Conservation (phyloP, 129 eudicot genomes). For the Lactuca saligna region DNA sequence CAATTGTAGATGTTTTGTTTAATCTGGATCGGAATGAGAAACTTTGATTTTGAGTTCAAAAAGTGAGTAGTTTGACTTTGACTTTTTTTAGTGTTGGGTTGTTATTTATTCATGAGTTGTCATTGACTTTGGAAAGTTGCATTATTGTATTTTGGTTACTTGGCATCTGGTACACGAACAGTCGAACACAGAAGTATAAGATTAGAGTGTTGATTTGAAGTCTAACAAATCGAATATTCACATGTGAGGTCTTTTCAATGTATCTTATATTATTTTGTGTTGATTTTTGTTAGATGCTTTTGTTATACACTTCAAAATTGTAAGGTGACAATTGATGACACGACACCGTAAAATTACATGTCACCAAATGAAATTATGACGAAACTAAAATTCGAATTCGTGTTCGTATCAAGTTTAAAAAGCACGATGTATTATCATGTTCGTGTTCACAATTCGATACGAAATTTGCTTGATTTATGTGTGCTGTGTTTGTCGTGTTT, state of each 20-base stretch:
- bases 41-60: neutral
- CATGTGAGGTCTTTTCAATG: neutral
- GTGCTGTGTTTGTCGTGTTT: too few species aligned
- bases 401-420: too few species aligned
- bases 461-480: too few species aligned
- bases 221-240: neutral
- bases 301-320: neutral
- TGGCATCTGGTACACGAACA: constrained; percentile 7
- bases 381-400: too few species aligned
- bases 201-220: constrained; percentile 1
- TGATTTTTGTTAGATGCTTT: neutral
- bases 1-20: neutral
- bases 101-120: neutral
- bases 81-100: neutral
- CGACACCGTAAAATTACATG: too few species aligned
- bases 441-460: too few species aligned
- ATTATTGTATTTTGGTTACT: constrained; percentile 1
- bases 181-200: constrained; percentile 11
- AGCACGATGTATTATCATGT: too few species aligned
- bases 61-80: constrained; percentile 14
- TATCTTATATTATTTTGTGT: neutral
- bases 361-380: too few species aligned
- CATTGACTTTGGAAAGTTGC: neutral
- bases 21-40: neutral
- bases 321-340: too few species aligned